phyloP scores from a whole-genome alignment of 2,329 filamentous ascomycete genomes.

The Claviceps capensis region DNA sequence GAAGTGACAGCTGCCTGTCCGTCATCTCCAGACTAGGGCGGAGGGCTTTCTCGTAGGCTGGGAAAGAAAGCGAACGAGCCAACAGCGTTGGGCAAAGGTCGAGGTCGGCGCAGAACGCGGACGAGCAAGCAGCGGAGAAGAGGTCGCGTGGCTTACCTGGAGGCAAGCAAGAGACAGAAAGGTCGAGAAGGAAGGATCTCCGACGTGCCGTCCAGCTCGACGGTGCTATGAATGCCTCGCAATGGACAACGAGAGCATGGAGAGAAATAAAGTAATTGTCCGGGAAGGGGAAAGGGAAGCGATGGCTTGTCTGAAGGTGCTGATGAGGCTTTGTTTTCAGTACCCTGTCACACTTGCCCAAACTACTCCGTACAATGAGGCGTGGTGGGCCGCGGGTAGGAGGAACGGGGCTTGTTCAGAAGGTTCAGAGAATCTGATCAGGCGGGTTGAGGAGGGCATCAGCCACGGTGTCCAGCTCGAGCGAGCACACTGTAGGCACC shows the following conservation, averaged over 20 bases:
- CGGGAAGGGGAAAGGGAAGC: slow-evolving; percentile 10
- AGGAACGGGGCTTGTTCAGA: slow-evolving; percentile 1
- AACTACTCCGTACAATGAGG: slow-evolving; percentile 12
- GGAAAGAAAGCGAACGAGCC: slow-evolving; percentile 7
- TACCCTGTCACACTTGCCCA: slow-evolving; percentile 21
- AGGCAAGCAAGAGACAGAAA: slow-evolving; percentile 14
- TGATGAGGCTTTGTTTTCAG: slow-evolving; percentile 30
- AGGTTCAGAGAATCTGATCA: background rate
- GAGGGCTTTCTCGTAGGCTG: background rate
- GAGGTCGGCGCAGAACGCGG: slow-evolving; percentile 5
- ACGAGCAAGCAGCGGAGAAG: slow-evolving; percentile 4
- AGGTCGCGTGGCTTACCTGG: slow-evolving; percentile 17
- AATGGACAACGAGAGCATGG: slow-evolving; percentile 24
- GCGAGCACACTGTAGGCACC: background rate
- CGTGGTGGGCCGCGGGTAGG: slow-evolving; percentile 11
- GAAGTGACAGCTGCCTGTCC: background rate
- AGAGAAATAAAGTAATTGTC: slow-evolving; percentile 10
- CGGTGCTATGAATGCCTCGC: slow-evolving; percentile 24
- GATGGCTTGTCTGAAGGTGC: slow-evolving; percentile 15
- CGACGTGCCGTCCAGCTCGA: slow-evolving; percentile 22
- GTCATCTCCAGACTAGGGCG: background rate
- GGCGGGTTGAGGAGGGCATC: background rate
- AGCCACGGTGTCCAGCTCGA: slow-evolving; percentile 1
- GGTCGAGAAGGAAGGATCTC: slow-evolving; percentile 13
- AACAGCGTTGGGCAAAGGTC: slow-evolving; percentile 1